Percentiles rank a stretch among this genome's conserved stretches.
Conservation (phyloP, 306 rosid species). For the Coriaria nepalensis region DNA sequence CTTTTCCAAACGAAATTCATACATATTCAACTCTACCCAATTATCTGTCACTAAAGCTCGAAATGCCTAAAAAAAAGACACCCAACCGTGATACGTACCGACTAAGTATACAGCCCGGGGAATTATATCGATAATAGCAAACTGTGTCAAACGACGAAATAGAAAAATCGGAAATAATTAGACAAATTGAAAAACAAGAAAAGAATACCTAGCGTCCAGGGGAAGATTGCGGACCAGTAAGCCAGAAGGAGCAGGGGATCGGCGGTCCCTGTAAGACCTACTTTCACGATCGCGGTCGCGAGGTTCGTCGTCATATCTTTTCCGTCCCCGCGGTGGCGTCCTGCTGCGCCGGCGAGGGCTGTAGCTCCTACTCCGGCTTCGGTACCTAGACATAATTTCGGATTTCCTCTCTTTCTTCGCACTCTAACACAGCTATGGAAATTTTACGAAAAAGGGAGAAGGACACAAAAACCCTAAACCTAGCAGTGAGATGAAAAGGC, state of each 20-base stretch:
- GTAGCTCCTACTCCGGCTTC: constrained; percentile 85
- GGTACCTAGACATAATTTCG: constrained; percentile 45
- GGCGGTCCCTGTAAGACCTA: constrained; percentile 67
- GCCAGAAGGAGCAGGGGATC: constrained; percentile 89
- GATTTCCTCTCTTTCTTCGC: not conserved
- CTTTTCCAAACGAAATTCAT: no score
- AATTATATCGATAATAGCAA: not conserved
- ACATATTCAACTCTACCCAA: no score
- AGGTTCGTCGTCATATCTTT: constrained; percentile 60
- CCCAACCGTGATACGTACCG: no score
- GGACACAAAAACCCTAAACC: constrained; percentile 31
- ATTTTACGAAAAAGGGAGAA: constrained; percentile 1
- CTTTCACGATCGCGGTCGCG: constrained; percentile 46
- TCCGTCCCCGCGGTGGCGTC: constrained; percentile 70
- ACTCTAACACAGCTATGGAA: not conserved
- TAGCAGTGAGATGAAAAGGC: constrained; percentile 2
- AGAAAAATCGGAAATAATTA: not conserved
- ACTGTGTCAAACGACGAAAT: no score
- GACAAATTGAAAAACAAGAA: not conserved
- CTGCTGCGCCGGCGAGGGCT: constrained; percentile 92
- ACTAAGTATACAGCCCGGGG: no score
- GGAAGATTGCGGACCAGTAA: constrained; percentile 95
- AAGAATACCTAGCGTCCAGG: constrained; percentile 64
- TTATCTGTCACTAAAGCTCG: no score
- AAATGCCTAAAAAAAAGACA: no score